Evolutionary conservation across 768 basidiomycete species (phyloP).

Genomic region (Termitomyces sp.): DNA sequence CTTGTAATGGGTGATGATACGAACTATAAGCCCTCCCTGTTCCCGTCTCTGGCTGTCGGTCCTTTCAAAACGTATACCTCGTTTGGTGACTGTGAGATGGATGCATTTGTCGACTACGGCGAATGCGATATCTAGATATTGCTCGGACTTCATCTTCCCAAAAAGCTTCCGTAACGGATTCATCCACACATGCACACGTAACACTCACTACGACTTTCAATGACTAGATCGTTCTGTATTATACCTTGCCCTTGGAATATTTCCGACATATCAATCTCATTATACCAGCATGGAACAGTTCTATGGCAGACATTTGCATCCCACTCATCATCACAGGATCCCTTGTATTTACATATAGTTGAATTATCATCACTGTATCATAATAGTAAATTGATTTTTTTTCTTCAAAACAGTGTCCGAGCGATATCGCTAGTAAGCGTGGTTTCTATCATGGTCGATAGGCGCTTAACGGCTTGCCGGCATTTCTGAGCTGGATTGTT

Average conservation of each 20-base stretch:
- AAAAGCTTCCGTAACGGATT: not conserved
- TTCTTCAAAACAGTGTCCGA: too few relatives aligned
- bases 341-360: not conserved
- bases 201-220: not conserved
- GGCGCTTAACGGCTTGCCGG: not conserved
- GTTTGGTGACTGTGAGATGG: conserved; percentile 9
- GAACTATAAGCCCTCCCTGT: not conserved
- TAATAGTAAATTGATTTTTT: not conserved
- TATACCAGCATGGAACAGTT: not conserved
- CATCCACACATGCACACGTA: not conserved
- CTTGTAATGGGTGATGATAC: not conserved
- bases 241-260: not conserved
- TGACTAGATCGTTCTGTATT: not conserved
- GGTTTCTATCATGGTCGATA: not conserved
- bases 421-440: too few relatives aligned
- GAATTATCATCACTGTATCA: not conserved
- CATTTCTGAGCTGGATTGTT: not conserved
- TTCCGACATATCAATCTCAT: not conserved
- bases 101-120: conserved; percentile 10
- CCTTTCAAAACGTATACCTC: not conserved
- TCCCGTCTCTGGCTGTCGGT: not conserved
- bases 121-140: conserved; percentile 2
- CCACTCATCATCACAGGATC: not conserved
- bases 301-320: not conserved
- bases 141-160: not conserved